These are phyloP conservation scores for Mycena belliarum DNA, from an alignment of 768 basidiomycete genomes.

Conservation along the genomic window DNA sequence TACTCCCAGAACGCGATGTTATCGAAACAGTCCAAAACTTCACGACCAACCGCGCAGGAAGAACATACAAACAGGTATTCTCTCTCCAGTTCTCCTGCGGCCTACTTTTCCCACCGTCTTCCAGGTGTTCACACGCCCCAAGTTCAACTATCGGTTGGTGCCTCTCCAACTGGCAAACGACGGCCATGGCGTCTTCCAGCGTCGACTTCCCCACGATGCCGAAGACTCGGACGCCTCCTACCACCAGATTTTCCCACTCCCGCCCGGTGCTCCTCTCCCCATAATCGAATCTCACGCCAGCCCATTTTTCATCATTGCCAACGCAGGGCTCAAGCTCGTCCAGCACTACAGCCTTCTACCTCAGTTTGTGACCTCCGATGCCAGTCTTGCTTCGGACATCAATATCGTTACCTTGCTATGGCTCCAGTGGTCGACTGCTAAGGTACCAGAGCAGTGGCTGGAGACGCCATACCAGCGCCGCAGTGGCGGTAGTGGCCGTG, in stretches of 20 bases:
- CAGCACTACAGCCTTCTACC: background rate
- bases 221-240: background rate
- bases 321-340: background rate
- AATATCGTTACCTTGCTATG: background rate
- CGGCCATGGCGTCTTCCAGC: background rate
- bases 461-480: background rate
- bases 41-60: background rate
- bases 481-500: background rate
- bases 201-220: background rate
- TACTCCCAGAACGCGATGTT: background rate
- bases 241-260: background rate
- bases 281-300: background rate
- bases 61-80: constrained; percentile 2
- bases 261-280: background rate
- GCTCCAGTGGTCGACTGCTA: background rate
- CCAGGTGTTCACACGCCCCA: background rate
- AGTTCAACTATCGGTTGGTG: constrained; percentile 1
- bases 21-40: background rate
- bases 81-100: background rate
- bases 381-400: background rate
- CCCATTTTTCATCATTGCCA: constrained; percentile 5
- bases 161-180: background rate
- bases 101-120: too few relatives aligned
- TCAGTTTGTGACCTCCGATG: background rate
- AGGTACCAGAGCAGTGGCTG: background rate